Base-by-base conservation (phyloP, 257 asterid genomes). In the Nicotiana noctiflora region DNA sequence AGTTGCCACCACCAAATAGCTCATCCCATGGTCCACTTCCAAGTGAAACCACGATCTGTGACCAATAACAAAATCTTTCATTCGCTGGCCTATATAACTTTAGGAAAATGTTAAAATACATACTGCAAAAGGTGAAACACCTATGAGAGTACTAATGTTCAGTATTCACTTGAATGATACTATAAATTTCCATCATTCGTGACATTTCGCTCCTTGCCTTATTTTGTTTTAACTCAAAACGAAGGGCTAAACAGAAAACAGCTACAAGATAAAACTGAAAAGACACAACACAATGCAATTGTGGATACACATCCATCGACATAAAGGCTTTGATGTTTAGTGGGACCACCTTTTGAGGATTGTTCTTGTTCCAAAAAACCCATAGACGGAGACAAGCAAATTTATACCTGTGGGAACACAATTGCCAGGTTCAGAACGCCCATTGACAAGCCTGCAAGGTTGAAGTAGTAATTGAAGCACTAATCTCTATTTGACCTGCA, bases 381-480 rank as follows among this genome's bases (percentile, higher is more conserved):
- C 59, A 46, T 23, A 23, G 60, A 72, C 46, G 46, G 60, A 74
- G 79, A 25, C 13, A 3, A 49, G 62, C 25, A 46, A 70, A 49
- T 49, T 13, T 81, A 70, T 89, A 93, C 98, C 97, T 93, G 98
- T 60, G 98, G 97, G 77, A 86, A 70, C 86, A 94, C 97, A 81
- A 92, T 90, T 74, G 97, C 98, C 90, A 93, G 89, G 85, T 94
- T 93, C 82, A 91, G 93, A 81, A 91, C 92, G 40, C 98, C 97
- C 97, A 91, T 91, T 82, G 97, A 90, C 84, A 94, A 87, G 74
- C 98, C 98, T 93, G 92, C 87, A 90, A 57, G 62, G 76, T 84
- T 8, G 27, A 74, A 63, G 79, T 53, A 75, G 76, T 61, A 77
- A 76, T 81, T 83, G 81, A 85, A 11, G 83, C 85, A 81, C 56